These are phyloP conservation scores for Ustilago cynodontis DNA, from an alignment of 1,284 basidiomycete species.

Conservation along the genomic window DNA sequence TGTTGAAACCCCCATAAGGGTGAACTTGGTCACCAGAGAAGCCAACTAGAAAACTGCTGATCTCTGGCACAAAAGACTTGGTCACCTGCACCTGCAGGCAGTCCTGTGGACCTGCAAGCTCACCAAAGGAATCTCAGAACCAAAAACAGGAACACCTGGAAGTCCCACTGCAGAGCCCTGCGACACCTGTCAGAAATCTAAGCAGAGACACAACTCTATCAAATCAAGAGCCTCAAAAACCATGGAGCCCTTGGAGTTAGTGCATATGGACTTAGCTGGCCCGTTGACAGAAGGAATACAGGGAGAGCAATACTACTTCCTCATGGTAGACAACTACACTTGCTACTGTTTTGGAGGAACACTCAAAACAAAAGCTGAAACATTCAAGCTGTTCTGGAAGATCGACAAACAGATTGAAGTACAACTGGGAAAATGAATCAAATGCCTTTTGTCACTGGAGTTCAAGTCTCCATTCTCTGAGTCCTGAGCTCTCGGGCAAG, in stretches of 20 bases:
- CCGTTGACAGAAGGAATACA: background rate
- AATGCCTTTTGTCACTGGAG: too few relatives aligned
- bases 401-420: background rate
- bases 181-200: background rate
- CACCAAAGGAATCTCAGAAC: background rate
- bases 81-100: background rate
- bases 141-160: background rate
- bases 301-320: background rate
- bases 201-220: background rate
- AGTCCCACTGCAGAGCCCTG: background rate
- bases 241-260: background rate
- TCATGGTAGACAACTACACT: background rate
- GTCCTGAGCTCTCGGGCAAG: too few relatives aligned
- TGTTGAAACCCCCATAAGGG: background rate
- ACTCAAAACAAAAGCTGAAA: background rate
- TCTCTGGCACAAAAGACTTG: constrained; percentile 2
- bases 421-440: background rate
- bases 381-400: background rate
- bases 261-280: background rate
- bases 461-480: too few relatives aligned
- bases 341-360: background rate
- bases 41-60: background rate
- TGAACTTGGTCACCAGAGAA: background rate
- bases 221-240: background rate
- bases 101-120: background rate